Evolutionary conservation across 1,139 yeast genomes (phyloP).

Genomic region (Kodamaea ohmeri): DNA sequence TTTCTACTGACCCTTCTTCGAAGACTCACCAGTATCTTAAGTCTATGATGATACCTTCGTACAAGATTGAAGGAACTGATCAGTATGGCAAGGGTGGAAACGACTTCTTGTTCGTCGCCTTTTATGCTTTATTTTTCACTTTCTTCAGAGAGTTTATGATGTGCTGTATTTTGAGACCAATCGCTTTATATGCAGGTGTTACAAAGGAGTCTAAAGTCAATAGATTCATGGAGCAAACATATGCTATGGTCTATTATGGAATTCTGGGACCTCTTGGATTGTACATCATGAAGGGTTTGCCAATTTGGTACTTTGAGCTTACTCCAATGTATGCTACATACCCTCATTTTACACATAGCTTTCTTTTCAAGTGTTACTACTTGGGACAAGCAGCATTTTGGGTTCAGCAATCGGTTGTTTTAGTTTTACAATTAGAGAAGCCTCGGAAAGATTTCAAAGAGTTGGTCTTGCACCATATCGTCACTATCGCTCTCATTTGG

Average conservation of each 20-base stretch:
- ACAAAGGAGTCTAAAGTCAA: constrained; percentile 56
- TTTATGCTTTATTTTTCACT: constrained; percentile 82
- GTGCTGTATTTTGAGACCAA: constrained; percentile 76
- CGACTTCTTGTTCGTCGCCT: constrained; percentile 77
- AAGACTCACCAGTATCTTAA: constrained; percentile 56
- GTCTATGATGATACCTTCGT: constrained; percentile 67
- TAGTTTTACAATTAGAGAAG: constrained; percentile 82
- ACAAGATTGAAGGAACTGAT: constrained; percentile 54
- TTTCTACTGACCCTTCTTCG: constrained; percentile 50
- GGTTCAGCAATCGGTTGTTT: constrained; percentile 90
- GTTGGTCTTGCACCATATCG: constrained; percentile 87
- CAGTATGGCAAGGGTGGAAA: constrained; percentile 83
- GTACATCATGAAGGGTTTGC: constrained; percentile 79
- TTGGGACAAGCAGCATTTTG: constrained; percentile 94
- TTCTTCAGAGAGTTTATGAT: constrained; percentile 87
- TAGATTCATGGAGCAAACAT: constrained; percentile 92
- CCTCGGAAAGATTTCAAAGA: constrained; percentile 94
- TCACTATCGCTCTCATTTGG: constrained; percentile 86
- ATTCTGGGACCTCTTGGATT: constrained; percentile 82
- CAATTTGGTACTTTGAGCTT: constrained; percentile 88
- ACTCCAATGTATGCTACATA: constrained; percentile 72
- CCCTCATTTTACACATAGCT: constrained; percentile 79
- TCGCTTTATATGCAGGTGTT: constrained; percentile 57
- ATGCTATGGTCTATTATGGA: constrained; percentile 79
- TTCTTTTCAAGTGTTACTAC: constrained; percentile 74